Base-by-base conservation (phyloP, 305 asterid genomes). In the Salvia sclarea region DNA sequence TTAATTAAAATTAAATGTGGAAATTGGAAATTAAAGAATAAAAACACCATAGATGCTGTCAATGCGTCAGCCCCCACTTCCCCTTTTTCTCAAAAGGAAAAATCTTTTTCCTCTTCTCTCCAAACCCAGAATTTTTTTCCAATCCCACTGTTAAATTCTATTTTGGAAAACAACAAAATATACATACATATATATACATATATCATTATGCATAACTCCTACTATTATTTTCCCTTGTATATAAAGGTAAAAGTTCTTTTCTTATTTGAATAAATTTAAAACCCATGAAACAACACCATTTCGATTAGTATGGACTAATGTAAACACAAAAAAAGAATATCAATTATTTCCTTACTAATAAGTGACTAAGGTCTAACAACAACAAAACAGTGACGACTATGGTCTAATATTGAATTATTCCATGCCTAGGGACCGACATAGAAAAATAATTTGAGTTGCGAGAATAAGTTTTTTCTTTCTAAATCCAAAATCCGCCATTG, bases 1-100 rank as follows among this genome's bases (percentile, higher is more conserved):
- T n/a, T n/a, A n/a, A n/a, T n/a, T n/a, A n/a, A n/a, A n/a, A n/a
- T n/a, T n/a, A n/a, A n/a, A n/a, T n/a, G n/a, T n/a, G n/a, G n/a
- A n/a, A n/a, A n/a, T n/a, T n/a, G n/a, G n/a, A n/a, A n/a, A n/a
- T n/a, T 10, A 22, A 52, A 40, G 0, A 63, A 71, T 50, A 58
- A 35, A 40, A 17, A 53, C 21, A n/a, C 52, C 53, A 48, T 67
- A 45, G 81, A 78, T 78, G 84, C 83, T 78, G 77, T 78, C 79
- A 71, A 47, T 81, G 81, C 82, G 88, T 80, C 85, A 83, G 73
- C 73, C 54, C 61, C 79, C 84, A 78, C 80, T 71, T 61, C 22
- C 30, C 41, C 75, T 53, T 67, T 75, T 58, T 58, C 40, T 61
- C 40, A 17, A 69, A 66, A 72, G 57, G 56, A 45, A 40, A 43